Evolutionary conservation across 768 basidiomycete species (phyloP).

Genomic region (Pulveroboletus sp.): DNA sequence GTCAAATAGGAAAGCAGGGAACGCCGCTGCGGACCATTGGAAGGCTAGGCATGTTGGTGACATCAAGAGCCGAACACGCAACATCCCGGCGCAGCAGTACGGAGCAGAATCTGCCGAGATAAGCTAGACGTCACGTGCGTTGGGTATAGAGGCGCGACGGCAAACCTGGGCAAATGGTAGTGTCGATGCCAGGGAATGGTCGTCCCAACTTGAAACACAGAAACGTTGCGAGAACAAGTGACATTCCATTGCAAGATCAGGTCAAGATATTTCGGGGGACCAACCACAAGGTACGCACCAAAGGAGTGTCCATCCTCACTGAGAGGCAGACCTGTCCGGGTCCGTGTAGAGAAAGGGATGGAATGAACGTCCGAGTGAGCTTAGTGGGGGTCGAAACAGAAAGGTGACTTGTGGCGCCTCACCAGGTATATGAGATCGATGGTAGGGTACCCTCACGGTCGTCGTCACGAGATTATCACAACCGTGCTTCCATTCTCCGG

Average conservation of each 20-base stretch:
- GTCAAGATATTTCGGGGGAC: neutral
- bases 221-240: no score
- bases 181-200: neutral
- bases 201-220: neutral
- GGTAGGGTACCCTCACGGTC: constrained; percentile 17
- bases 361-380: neutral
- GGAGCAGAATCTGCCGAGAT: neutral
- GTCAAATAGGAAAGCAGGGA: no score
- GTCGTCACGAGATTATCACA: neutral
- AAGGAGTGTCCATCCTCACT: no score
- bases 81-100: neutral
- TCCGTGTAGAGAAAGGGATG: neutral
- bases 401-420: no score
- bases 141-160: neutral
- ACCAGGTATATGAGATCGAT: constrained; percentile 1
- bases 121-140: neutral
- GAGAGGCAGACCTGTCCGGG: no score
- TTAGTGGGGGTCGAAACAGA: neutral
- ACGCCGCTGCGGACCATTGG: no score
- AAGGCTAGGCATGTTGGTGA: no score
- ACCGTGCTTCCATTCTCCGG: neutral
- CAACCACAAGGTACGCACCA: neutral
- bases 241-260: neutral
- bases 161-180: no score
- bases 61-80: neutral